Base-by-base conservation (phyloP, 202 grass and related monocot species). In the Hordeum pubiflorum region DNA sequence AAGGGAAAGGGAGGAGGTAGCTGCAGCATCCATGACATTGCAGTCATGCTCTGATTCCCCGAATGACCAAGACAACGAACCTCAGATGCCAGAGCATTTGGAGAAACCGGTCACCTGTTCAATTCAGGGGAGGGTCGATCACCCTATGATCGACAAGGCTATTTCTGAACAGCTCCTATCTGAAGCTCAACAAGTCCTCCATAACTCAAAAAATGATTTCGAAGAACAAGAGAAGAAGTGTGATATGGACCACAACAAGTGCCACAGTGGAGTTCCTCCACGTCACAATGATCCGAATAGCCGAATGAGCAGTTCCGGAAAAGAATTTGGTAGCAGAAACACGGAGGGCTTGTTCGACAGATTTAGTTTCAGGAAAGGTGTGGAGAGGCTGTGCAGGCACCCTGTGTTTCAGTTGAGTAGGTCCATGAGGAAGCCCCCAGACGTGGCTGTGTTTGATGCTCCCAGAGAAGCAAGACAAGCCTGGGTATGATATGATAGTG, bases 351-450 rank as follows among this genome's bases (percentile, higher is more conserved):
- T 87, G 83, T 86, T 83, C n/a, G 91, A 92, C 63, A 89, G 85
- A 75, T 88, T 91, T 82, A 96, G 83, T 78, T 93, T 96, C 84
- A 96, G 92, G 88, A 99, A 93, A 87, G 96, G 89, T 61, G 90
- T 99, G 6, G 77, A 84, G 73, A 99, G 86, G 80, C 87, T 99
- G 32, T 93, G 92, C 70, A 79, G 90, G 74, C 92, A 99, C 58
- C 92, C 96, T 0, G 96, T 99, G 73, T 96, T 99, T 62, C 92
- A 99, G 22, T 72, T 99, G 79, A 93, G 85, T 80, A 92, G 85
- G 70, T 93, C 91, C 67, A 77, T 88, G 83, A 99, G 91, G 81
- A 91, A 99, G 70, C 61, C 88, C 21, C 44, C 81, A 76, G 92
- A 99, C 31, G 85, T 73, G 31, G 67, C 79, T 54, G 86, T 76